Percentiles rank a stretch among this genome's conserved stretches.
Conservation (phyloP, 352 stramenopile genomes). For the Lagenidium giganteum region DNA sequence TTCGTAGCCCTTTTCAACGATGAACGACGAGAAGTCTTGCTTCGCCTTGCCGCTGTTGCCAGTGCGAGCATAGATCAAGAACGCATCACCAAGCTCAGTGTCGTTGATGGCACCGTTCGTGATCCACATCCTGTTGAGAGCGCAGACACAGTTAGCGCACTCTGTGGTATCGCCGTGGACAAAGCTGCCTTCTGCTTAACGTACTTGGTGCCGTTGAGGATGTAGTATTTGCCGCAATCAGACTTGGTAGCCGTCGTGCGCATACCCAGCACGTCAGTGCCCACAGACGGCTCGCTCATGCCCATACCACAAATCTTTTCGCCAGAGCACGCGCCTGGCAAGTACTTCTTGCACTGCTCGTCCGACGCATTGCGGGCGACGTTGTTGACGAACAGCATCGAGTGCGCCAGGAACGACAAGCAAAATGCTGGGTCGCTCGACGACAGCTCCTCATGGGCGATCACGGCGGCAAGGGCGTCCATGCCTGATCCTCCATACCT, state of each 20-base stretch:
- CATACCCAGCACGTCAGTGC: conserved; percentile 95
- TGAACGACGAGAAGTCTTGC: conserved; percentile 95
- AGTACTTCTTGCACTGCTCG: conserved; percentile 81
- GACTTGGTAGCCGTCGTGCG: conserved; percentile 89
- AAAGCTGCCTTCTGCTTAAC: too few species aligned
- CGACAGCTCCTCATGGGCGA: conserved; percentile 94
- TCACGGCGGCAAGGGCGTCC: conserved; percentile 93
- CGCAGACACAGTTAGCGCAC: too few species aligned
- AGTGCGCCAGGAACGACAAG: conserved; percentile 95
- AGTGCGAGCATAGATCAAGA: conserved; percentile 98
- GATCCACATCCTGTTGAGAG: conserved; percentile 95
- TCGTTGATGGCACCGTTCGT: conserved; percentile 98
- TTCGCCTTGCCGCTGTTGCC: conserved; percentile 78
- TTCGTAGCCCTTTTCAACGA: conserved; percentile 96
- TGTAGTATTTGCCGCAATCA: conserved; percentile 86
- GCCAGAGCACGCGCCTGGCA: conserved; percentile 91
- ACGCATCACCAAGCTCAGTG: conserved; percentile 93
- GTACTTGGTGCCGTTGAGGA: conserved; percentile 85
- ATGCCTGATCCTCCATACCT: conserved; percentile 95
- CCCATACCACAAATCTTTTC: conserved; percentile 97
- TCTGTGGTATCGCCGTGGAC: too few species aligned
- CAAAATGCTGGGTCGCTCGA: conserved; percentile 98
- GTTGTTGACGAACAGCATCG: conserved; percentile 94
- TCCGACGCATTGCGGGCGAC: conserved; percentile 87
- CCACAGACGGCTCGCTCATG: conserved; percentile 98